phyloP scores from a whole-genome alignment of 2,329 filamentous ascomycete genomes.

The Cladophialophora carrionii region DNA sequence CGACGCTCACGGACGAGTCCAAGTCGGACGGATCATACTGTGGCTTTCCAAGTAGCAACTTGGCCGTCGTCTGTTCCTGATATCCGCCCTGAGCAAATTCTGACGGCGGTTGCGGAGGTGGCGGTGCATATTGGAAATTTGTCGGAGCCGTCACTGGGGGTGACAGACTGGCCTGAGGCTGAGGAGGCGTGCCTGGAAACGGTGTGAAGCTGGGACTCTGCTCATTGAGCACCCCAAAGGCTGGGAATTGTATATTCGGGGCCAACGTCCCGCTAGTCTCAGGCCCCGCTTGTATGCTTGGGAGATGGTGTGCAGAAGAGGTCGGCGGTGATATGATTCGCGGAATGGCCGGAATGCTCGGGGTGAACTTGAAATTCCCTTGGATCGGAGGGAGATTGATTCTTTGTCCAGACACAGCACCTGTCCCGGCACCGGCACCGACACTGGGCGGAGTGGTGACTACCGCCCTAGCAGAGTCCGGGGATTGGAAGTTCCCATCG shows the following conservation, averaged over 20 bases:
- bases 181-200: conserved; percentile 16
- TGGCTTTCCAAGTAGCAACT: conserved; percentile 29
- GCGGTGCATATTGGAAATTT: conserved; percentile 18
- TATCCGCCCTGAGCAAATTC: conserved; percentile 23
- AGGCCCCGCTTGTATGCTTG: conserved; percentile 8
- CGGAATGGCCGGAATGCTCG: conserved; percentile 18
- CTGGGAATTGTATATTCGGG: conserved; percentile 26
- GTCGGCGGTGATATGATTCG: conserved; percentile 24
- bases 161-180: conserved; percentile 10
- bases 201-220: conserved; percentile 18
- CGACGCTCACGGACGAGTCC: conserved; percentile 30
- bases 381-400: conserved; percentile 21
- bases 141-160: conserved; percentile 12
- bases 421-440: not conserved
- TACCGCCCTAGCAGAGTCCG: conserved; percentile 15
- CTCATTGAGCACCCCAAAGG: conserved; percentile 19
- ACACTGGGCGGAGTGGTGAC: conserved; percentile 18
- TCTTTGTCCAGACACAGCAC: not conserved
- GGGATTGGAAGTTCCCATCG: conserved; percentile 29
- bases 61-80: conserved; percentile 32
- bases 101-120: conserved; percentile 1
- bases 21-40: conserved; percentile 33
- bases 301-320: conserved; percentile 8
- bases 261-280: conserved; percentile 11
- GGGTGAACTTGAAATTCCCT: conserved; percentile 3